Evolutionary conservation across 768 basidiomycete species (phyloP), one percentile per base, ranked within the genome.

Genomic region (Tulasnella sp.): DNA sequence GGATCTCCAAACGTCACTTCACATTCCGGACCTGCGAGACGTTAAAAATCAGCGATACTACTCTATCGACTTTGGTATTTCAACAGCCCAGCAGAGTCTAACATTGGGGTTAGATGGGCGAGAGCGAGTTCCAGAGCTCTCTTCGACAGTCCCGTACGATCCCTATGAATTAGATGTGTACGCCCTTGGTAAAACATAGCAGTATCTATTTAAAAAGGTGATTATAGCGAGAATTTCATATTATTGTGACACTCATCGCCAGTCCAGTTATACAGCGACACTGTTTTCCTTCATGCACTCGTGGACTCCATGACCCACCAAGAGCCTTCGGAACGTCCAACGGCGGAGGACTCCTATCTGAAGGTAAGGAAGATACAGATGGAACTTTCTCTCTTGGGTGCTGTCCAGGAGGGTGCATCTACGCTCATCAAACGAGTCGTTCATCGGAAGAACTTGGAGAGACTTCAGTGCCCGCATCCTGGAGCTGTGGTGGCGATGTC

Each of bases 61-160:
- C 36, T 25, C 39, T 71, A 76, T 76, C 3, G 75, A 76, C 49
- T 76, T 76, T 42, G 75, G 68, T 22, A 69, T 76, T 25, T 76
- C 75, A 22, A 76, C 67, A n/a, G 34, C 6, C 34, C 31, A 37
- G 25, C 22, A 75, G 25, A 38, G 67, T 17, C 36, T 37, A 38
- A 58, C 34, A 15, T 15, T 58, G 69, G 75, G 75, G 40, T 45
- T 70, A 19, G 17, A 25, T 22, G 75, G 75, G 12, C 75, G 71
- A 34, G 39, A 71, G 36, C 52, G 74, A 37, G 75, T 69, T 31
- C 75, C 75, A 7, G 75, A 76, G 67, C 67, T 76, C 11, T 64
- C 52, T 34, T 29, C 34, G 17, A n/a, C 29, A 17, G 54, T 75
- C 22, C 73, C 73, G 36, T 75, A 75, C 73, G 54, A 75, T 36